Percentiles rank a stretch among this genome's conserved stretches.
Evolutionary conservation across 2,329 filamentous ascomycete genomes (phyloP).

Genomic region (Aspergillaceae sp.): DNA sequence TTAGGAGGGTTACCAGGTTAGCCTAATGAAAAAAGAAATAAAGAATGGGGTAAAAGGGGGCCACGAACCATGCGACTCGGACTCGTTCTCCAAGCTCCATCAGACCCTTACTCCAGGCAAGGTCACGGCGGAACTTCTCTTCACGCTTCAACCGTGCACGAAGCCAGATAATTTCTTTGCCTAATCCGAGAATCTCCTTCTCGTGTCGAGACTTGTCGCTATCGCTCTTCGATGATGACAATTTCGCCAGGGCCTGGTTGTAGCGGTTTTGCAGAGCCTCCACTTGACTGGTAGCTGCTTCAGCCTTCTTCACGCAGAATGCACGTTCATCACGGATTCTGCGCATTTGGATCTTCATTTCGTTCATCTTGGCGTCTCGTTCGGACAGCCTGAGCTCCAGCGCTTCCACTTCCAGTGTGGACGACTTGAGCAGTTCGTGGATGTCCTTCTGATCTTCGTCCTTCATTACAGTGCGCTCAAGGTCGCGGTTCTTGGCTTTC

Average conservation of each 20-base stretch:
- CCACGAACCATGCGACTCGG: conserved; percentile 65
- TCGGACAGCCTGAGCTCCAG: conserved; percentile 65
- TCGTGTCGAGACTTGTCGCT: conserved; percentile 38
- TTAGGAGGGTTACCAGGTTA: conserved; percentile 15
- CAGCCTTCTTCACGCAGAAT: conserved; percentile 32
- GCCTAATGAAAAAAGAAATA: conserved; percentile 4
- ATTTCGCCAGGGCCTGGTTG: conserved; percentile 51
- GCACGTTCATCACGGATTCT: conserved; percentile 45
- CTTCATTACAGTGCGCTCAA: conserved; percentile 42
- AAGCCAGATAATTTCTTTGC: conserved; percentile 86
- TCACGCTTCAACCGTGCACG: conserved; percentile 73
- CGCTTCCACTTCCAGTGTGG: conserved; percentile 48
- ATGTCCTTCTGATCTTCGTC: conserved; percentile 37
- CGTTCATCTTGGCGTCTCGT: conserved; percentile 57
- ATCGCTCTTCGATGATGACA: conserved; percentile 31
- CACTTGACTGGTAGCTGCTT: conserved; percentile 33
- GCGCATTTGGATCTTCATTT: conserved; percentile 53
- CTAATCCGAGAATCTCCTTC: conserved; percentile 69
- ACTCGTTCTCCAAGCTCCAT: conserved; percentile 67
- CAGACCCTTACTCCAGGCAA: conserved; percentile 80
- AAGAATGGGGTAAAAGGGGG: conserved; percentile 3
- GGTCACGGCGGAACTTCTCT: conserved; percentile 66
- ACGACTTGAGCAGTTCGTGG: conserved; percentile 40
- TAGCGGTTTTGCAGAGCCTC: conserved; percentile 50
- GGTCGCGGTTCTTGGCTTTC: conserved; percentile 41